phyloP scores from a whole-genome alignment of 2,329 filamentous ascomycete species.

The Cladosporium sp. region DNA sequence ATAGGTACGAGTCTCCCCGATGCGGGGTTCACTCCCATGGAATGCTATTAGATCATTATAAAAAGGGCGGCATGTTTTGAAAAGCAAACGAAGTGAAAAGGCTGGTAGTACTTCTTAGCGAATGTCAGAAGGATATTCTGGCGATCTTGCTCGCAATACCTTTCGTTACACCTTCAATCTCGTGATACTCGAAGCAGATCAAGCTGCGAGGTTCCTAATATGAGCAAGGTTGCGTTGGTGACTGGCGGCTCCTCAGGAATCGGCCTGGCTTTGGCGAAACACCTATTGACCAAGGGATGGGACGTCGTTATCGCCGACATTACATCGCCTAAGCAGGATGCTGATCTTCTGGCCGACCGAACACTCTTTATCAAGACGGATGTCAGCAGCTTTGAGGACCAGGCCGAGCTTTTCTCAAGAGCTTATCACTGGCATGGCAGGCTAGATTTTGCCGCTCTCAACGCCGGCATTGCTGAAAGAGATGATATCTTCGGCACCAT shows the following conservation, averaged over 20 bases:
- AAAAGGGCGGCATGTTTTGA: too few species aligned
- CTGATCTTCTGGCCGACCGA: conserved; percentile 19
- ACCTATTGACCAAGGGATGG: conserved; percentile 28
- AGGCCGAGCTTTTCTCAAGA: conserved; percentile 21
- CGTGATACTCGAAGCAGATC: too few species aligned
- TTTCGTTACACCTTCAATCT: too few species aligned
- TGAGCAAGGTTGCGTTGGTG: conserved; percentile 21
- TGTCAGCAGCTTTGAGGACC: conserved; percentile 24
- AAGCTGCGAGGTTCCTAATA: too few species aligned
- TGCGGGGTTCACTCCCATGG: too few species aligned
- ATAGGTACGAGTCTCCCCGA: too few species aligned
- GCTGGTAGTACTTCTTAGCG: too few species aligned
- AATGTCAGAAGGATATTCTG: too few species aligned
- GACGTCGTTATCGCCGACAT: conserved; percentile 43
- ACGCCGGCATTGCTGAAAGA: conserved; percentile 33
- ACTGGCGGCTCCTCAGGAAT: conserved; percentile 26
- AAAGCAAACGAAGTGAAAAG: too few species aligned
- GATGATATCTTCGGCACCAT: conserved; percentile 31
- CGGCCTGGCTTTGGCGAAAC: conserved; percentile 15
- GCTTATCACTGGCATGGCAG: conserved; percentile 22
- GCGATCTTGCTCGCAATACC: too few species aligned
- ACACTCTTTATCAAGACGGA: conserved; percentile 33
- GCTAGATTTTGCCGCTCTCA: conserved; percentile 29
- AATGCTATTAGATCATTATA: too few species aligned
- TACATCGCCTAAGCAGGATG: conserved; percentile 29